Evolutionary conservation across 495 filamentous ascomycete genomes (phyloP).

Genomic region (Daldinia loculata): DNA sequence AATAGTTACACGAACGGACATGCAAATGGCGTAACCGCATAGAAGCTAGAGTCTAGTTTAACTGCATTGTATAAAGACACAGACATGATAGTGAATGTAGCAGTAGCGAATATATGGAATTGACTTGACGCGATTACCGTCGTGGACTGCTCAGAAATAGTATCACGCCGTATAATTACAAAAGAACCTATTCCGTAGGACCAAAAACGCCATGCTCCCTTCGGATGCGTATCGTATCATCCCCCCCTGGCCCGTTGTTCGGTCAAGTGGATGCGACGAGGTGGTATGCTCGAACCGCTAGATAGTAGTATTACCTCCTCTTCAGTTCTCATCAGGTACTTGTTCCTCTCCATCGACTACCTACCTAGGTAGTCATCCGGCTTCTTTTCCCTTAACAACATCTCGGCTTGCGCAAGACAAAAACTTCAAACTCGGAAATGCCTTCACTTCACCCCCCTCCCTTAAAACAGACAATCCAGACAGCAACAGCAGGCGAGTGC

Average conservation of each 20-base stretch:
- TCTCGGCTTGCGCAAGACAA: not conserved
- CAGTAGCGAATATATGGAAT: constrained; percentile 21
- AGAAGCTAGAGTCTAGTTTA: constrained; percentile 7
- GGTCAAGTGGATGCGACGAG: not conserved
- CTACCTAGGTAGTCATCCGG: not conserved
- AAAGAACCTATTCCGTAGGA: constrained; percentile 21
- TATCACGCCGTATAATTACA: constrained; percentile 19
- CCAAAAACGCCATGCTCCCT: constrained; percentile 22
- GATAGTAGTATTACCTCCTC: constrained; percentile 9
- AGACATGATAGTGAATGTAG: constrained; percentile 22
- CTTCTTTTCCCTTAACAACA: not conserved
- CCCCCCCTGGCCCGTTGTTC: not conserved
- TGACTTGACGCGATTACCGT: constrained; percentile 13
- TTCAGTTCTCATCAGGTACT: not conserved
- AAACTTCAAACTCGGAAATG: not conserved
- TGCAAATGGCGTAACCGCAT: constrained; percentile 20
- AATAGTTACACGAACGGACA: constrained; percentile 24
- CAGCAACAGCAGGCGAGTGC: constrained; percentile 60
- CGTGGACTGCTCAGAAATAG: constrained; percentile 4
- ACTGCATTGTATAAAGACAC: constrained; percentile 21
- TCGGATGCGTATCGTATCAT: not conserved
- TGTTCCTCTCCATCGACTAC: not conserved
- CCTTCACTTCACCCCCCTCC: not conserved
- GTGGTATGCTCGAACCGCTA: not conserved
- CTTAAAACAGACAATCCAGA: constrained; percentile 57